Conservation (phyloP, 371 early-diverging fungal genomes). For the Lichtheimia corymbifera region DNA sequence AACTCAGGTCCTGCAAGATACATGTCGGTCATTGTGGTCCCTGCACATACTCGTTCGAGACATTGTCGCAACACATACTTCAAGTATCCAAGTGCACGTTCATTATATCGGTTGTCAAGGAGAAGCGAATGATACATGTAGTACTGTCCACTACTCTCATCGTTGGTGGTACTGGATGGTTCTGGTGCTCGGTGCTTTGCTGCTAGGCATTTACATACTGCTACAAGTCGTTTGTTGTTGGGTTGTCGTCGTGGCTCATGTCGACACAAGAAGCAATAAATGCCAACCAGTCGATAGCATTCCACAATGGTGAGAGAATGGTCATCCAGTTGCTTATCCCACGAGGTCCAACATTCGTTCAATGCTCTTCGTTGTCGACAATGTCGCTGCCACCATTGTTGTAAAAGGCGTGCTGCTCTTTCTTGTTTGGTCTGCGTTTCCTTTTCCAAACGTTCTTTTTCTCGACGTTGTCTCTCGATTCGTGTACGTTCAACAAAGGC, state of each 20-base stretch:
- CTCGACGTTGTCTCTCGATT: constrained; percentile 41
- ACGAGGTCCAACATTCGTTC: constrained; percentile 23
- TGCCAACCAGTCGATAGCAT: constrained; percentile 17
- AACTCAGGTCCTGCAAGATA: constrained; percentile 52
- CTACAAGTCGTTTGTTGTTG: constrained; percentile 16
- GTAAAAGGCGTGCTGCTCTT: constrained; percentile 25
- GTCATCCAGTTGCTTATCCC: constrained; percentile 19
- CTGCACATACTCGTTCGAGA: constrained; percentile 19
- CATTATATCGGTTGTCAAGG: constrained; percentile 30
- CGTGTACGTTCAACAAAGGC: constrained; percentile 39
- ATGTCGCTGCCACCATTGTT: constrained; percentile 35
- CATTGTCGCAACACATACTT: constrained; percentile 25
- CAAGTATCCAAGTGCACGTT: constrained; percentile 23
- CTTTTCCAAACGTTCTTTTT: constrained; percentile 29
- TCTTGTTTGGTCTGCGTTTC: constrained; percentile 10
- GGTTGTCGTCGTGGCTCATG: neutral
- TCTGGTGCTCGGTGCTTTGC: neutral
- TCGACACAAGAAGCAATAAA: constrained; percentile 25
- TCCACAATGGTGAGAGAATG: constrained; percentile 15
- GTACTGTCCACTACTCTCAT: neutral
- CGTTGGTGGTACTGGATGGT: neutral
- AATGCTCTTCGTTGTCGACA: constrained; percentile 9
- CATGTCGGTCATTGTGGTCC: constrained; percentile 13
- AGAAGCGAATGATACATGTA: constrained; percentile 19
- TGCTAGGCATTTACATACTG: constrained; percentile 20